phyloP scores from a whole-genome alignment of 2,329 filamentous ascomycete species.

The Xylaria sp. region DNA sequence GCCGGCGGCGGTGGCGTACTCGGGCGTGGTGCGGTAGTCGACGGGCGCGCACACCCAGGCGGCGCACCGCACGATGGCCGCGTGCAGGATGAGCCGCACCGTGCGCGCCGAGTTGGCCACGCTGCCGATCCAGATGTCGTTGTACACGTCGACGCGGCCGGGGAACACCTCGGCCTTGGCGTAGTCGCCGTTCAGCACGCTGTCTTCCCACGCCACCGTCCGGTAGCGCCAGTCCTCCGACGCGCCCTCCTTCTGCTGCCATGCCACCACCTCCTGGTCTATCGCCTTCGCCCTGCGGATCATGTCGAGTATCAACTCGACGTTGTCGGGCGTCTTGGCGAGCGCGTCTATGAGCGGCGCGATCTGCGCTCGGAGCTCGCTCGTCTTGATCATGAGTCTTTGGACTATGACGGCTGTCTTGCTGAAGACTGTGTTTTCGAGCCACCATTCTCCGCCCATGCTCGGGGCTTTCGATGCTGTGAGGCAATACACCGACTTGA shows the following conservation, averaged over 20 bases:
- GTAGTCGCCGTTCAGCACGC: slow-evolving; percentile 64
- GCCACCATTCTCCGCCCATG: slow-evolving; percentile 71
- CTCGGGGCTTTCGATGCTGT: slow-evolving; percentile 63
- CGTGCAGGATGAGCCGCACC: slow-evolving; percentile 65
- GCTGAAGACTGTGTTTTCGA: slow-evolving; percentile 63
- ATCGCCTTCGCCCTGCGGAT: slow-evolving; percentile 63
- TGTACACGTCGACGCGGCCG: slow-evolving; percentile 69
- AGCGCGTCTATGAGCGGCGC: slow-evolving; percentile 61
- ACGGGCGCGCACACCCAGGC: slow-evolving; percentile 70
- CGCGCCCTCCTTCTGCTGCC: slow-evolving; percentile 61
- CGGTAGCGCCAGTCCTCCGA: slow-evolving; percentile 63
- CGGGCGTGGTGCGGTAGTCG: slow-evolving; percentile 71
- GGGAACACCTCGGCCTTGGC: slow-evolving; percentile 67
- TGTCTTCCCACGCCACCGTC: slow-evolving; percentile 68
- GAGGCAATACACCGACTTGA: slow-evolving; percentile 66
- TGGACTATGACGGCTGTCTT: slow-evolving; percentile 61
- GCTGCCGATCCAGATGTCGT: slow-evolving; percentile 68
- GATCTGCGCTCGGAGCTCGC: slow-evolving; percentile 66
- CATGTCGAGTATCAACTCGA: slow-evolving; percentile 62
- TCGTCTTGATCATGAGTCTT: slow-evolving; percentile 63
- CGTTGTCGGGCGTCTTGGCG: slow-evolving; percentile 60
- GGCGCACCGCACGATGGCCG: slow-evolving; percentile 67
- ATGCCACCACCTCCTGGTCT: slow-evolving; percentile 63
- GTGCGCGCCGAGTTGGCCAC: slow-evolving; percentile 68
- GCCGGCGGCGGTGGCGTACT: slow-evolving; percentile 67